Evolutionary conservation across 2,329 filamentous ascomycete genomes (phyloP), one percentile per base, ranked within the genome.

Genomic region (Clonostachys solani): DNA sequence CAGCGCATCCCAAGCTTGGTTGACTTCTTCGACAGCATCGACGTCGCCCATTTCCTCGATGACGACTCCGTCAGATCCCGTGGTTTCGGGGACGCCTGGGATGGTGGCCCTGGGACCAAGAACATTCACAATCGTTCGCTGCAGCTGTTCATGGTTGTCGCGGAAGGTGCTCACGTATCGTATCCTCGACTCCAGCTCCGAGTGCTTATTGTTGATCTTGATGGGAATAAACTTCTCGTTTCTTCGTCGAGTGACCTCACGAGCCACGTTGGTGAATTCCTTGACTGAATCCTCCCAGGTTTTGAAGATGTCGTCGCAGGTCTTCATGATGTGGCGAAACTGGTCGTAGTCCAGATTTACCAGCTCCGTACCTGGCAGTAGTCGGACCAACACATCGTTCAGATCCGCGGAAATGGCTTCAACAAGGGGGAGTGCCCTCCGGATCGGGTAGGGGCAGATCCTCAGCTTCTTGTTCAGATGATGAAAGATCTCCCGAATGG

Each of bases 201-300:
- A 85, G 63, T 99, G 94, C 57, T 89, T 87, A 51, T 91, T 87
- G 54, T 78, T 81, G 64, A 99, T 92, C 72, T 97, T 97, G 74
- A 99, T 97, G 5, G 92, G 92, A 54, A 99, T 96, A 65, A 99
- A 99, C 65, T 95, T 96, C 66, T 97, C 95, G 60, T 96, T 95
- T 56, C 94, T 83, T 57, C 92, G 87, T 54, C 92, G 83, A 4
- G 90, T 96, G 7, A 95, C 91, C 60, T 99, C 95, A 69, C 94
- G 89, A 34, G 94, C 92, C 53, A 97, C 89, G 56, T 96, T 96
- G 15, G 92, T 97, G 62, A 99, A 99, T 58, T 97, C 94, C 65
- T 97, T 97, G 62, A 95, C 80, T 58, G 92, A 91, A 47, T 95
- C 91, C 57, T 99, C 94, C 94, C 94, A 99, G 10, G 87, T 86